Evolutionary conservation across 805 yeast species (phyloP), one percentile per base, ranked within the genome.

Genomic region (Zygosaccharomyces bailii): DNA sequence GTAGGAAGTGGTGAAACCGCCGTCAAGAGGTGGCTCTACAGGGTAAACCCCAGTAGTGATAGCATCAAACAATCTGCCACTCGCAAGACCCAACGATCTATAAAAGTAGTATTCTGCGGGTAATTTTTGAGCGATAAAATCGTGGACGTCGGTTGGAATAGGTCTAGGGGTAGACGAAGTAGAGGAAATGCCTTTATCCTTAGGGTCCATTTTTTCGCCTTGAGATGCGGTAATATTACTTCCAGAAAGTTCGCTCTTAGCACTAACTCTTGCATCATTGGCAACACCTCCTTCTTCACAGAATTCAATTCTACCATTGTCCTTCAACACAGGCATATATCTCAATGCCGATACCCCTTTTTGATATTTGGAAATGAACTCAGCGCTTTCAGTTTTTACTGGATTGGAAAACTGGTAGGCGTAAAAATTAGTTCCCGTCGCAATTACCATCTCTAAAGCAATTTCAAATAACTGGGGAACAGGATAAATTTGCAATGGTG

Each of bases 21-120:
- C 78, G 61, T 83, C 95, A 24, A 80, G 60, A 2, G 90, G 86
- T 7, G 84, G 74, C 45, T 84, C 72, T 48, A 85, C 82, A 24
- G 75, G 69, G 48, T 77, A 75, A 25, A 70, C 66, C 2, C 88
- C 93, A 46, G 78, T 78, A 1, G 83, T 73, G 14, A 90, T 71
- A 0, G 88, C 78, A 50, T 83, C 84, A 33, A 84, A 73, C 18
- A 86, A 62, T 45, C 79, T 80, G n/a, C 61, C 59, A 18, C 54
- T 49, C 9, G 84, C 68, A 18, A 90, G 60, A 1, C 97, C 98
- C 46, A 84, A 64, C 1, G 95, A 83, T 59, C 79, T 79, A 63
- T 88, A 93, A 60, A 83, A 89, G 57, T 79, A 83, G 33, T 84
- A 73, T 65, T 90, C 98, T 43, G 87, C 85, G 1, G 97, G 95